A percentile compares a stretch with the other conserved stretches of the same genome.
Evolutionary conservation across 169 alveolate species (phyloP).

Genomic region (Cryptosporidium viatorum): DNA sequence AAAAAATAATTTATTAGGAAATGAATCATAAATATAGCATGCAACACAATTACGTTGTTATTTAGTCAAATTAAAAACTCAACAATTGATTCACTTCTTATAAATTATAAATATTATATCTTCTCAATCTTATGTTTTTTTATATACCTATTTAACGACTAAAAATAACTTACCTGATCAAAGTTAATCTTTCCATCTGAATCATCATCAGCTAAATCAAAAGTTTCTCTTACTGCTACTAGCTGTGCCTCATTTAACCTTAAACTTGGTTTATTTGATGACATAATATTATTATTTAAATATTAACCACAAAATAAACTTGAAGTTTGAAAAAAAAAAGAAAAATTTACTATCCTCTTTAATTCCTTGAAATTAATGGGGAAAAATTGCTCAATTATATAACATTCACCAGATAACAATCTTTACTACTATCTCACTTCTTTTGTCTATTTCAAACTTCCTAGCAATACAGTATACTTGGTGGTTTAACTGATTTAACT

Average conservation of each 20-base stretch:
- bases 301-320: background rate
- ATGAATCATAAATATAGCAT: background rate
- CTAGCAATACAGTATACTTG: background rate
- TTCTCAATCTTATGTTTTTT: background rate
- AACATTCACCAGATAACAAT: no score
- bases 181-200: constrained; percentile 72
- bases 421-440: background rate
- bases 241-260: constrained; percentile 65
- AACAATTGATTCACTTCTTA: background rate
- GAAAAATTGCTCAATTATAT: no score
- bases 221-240: constrained; percentile 55
- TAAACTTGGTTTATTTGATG: constrained; percentile 21
- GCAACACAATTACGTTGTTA: background rate
- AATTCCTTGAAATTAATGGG: no score
- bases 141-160: background rate
- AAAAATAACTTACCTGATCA: constrained; percentile 65
- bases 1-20: background rate
- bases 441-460: background rate
- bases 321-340: background rate
- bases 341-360: background rate
- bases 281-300: background rate
- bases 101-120: background rate
- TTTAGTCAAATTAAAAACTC: background rate
- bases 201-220: constrained; percentile 67
- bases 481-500: background rate